A percentile compares a stretch with the other conserved stretches of the same genome.
Evolutionary conservation across 2,329 filamentous ascomycete genomes (phyloP).

Genomic region (Dryadomyces quercus-mongolicae): DNA sequence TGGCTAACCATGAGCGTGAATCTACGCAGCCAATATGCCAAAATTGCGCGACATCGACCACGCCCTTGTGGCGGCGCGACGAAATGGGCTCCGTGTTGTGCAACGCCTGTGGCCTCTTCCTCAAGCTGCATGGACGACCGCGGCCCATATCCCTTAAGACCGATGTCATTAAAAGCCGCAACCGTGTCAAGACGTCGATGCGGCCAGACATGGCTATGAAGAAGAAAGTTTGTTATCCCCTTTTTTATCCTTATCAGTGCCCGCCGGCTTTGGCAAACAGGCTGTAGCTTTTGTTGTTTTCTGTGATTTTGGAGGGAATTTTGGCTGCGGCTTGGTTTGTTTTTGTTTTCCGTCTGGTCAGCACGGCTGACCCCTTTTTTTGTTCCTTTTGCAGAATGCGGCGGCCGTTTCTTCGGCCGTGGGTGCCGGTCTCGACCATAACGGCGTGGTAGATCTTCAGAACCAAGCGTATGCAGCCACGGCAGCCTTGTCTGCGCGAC

Average conservation of each 20-base stretch:
- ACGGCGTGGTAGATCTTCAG: conserved; percentile 45
- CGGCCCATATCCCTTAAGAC: conserved; percentile 96
- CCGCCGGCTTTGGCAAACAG: not conserved
- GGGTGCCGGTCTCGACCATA: conserved; percentile 29
- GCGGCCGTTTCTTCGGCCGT: conserved; percentile 8
- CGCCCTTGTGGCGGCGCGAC: conserved; percentile 93
- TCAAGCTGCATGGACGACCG: conserved; percentile 89
- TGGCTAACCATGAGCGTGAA: conserved; percentile 44
- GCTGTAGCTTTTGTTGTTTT: not conserved
- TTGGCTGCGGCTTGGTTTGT: too few species aligned
- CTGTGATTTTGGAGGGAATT: not conserved
- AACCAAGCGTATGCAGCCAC: conserved; percentile 42
- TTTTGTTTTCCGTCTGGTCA: not conserved
- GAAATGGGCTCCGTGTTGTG: conserved; percentile 91
- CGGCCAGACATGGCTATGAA: conserved; percentile 66
- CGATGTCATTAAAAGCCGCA: conserved; percentile 98
- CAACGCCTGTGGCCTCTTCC: conserved; percentile 95
- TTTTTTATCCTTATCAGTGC: conserved; percentile 2
- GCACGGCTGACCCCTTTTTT: not conserved
- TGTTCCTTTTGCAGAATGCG: conserved; percentile 6
- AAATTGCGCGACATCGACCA: conserved; percentile 92
- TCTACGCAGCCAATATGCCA: conserved; percentile 83
- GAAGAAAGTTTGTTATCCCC: conserved; percentile 55
- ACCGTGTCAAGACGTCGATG: conserved; percentile 77
- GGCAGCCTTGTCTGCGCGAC: conserved; percentile 35